Evolutionary conservation across 805 yeast species (phyloP), one percentile per base, ranked within the genome.

Genomic region (Candida nemodendra): DNA sequence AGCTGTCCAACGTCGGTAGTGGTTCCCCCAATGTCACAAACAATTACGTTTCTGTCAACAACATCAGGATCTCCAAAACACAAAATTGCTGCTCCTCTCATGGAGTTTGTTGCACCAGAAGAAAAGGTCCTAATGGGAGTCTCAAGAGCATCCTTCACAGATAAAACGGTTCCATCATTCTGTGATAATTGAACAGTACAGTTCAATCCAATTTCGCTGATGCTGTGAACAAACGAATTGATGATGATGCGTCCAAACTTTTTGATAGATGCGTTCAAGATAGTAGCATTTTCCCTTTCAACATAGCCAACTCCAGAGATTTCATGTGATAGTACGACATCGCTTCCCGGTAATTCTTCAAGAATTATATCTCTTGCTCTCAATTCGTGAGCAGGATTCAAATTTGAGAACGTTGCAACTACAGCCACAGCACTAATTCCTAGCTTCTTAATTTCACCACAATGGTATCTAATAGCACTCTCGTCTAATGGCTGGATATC

Each of bases 1-100:
- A 70, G 42, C 24, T 67, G 42, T 9, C 76, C 75, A 14, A 68
- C 70, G 47, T 70, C 75, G 5, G 73, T 52, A 4, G 76, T 70
- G 9, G 76, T 70, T 7, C 75, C 76, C 15, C 76, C 76, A 27
- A 70, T 62, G 48, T 70, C 76, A 26, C 62, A 63, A 63, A 63
- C 12, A 30, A 65, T 26, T 14, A 70, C 71, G 28, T 65, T 35
- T 12, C 57, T 54, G 18, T 49, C 36, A 4, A 73, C 69, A 4
- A 51, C 41, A 0, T 50, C 51, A 18, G 45, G 27, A 38, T 57
- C 21, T 42, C 69, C 63, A 39, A 54, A 23, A 44, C 70, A 63
- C 8, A 70, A 47, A 42, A 66, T 64, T 1, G 72, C 58, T 2
- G 75, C 74, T 32, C 72, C 72, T 39, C 69, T 47, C 66, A 68